Evolutionary conservation across 2,329 filamentous ascomycete genomes (phyloP).

Genomic region (Aspergillus sp.): DNA sequence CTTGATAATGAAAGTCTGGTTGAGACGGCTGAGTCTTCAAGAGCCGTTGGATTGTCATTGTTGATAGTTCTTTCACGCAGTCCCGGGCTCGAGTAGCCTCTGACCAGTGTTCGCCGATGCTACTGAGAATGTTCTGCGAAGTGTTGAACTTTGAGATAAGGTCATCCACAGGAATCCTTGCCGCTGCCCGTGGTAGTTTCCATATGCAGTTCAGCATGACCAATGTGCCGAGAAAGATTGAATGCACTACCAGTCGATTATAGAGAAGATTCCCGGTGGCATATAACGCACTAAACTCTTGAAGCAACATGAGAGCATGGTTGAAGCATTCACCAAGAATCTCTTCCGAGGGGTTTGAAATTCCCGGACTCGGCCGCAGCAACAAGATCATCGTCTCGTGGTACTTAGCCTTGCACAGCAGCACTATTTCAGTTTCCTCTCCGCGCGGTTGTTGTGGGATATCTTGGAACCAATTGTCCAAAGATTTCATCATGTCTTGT

Average conservation of each 20-base stretch:
- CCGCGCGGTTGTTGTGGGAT: constrained; percentile 32
- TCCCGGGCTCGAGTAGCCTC: constrained; percentile 42
- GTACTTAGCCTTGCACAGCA: constrained; percentile 48
- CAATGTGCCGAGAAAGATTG: constrained; percentile 49
- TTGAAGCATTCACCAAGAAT: constrained; percentile 45
- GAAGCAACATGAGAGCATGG: constrained; percentile 45
- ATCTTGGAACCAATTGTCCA: constrained; percentile 43
- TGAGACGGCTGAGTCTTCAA: background rate
- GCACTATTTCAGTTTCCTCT: constrained; percentile 12
- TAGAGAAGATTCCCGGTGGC: constrained; percentile 47
- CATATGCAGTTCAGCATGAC: constrained; percentile 55
- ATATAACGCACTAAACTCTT: constrained; percentile 47
- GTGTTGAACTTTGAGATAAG: constrained; percentile 46
- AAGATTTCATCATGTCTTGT: constrained; percentile 38
- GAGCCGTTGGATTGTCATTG: constrained; percentile 27
- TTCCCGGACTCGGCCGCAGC: constrained; percentile 53
- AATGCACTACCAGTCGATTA: constrained; percentile 52
- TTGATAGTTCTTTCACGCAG: constrained; percentile 30
- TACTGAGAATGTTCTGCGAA: constrained; percentile 50
- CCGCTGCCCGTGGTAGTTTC: constrained; percentile 44
- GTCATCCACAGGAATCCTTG: constrained; percentile 37
- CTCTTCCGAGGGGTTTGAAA: constrained; percentile 48
- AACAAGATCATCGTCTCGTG: constrained; percentile 52
- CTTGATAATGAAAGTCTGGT: background rate
- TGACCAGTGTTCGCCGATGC: constrained; percentile 54